Percentiles rank a stretch among this genome's conserved stretches.
These are phyloP conservation scores for Basidiobolus meristosporus DNA, from an alignment of 371 early-diverging fungal species.

Conservation along the genomic window DNA sequence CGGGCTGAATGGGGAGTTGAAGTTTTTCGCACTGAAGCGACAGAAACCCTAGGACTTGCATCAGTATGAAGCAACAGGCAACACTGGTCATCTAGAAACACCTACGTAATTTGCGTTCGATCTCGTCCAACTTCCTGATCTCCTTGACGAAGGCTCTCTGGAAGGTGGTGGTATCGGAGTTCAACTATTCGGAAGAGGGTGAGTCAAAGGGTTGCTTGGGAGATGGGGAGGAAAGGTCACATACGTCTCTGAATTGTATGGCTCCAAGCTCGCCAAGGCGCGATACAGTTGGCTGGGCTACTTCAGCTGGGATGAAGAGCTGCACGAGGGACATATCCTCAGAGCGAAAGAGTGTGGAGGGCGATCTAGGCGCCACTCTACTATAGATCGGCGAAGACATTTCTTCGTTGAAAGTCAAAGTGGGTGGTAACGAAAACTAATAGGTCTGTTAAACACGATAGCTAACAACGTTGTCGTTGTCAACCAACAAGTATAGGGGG, in stretches of 20 bases:
- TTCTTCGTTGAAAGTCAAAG: no score
- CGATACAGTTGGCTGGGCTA: conserved; percentile 77
- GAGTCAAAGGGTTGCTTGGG: background rate
- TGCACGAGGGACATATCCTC: conserved; percentile 93
- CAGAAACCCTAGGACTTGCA: conserved; percentile 42
- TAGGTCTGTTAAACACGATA: no score
- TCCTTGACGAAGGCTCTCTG: conserved; percentile 90
- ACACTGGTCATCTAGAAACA: conserved; percentile 1
- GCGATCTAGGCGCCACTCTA: background rate
- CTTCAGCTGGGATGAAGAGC: conserved; percentile 90
- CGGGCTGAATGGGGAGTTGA: conserved; percentile 40
- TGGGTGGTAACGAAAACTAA: no score
- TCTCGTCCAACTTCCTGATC: conserved; percentile 80
- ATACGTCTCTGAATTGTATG: conserved; percentile 86
- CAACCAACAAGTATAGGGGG: no score
- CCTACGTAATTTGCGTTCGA: conserved; percentile 84
- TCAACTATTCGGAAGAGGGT: conserved; percentile 30
- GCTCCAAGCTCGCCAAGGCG: conserved; percentile 89
- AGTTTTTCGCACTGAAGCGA: conserved; percentile 60
- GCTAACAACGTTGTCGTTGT: no score
- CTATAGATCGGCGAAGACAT: no score
- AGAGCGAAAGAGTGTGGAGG: conserved; percentile 60
- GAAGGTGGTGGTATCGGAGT: conserved; percentile 87
- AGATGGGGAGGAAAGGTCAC: conserved; percentile 1
- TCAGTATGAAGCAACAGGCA: background rate